Evolutionary conservation across 31 red algal species (phyloP), one percentile per base, ranked within the genome.

Genomic region (Pterothamnion heteromorphum): DNA sequence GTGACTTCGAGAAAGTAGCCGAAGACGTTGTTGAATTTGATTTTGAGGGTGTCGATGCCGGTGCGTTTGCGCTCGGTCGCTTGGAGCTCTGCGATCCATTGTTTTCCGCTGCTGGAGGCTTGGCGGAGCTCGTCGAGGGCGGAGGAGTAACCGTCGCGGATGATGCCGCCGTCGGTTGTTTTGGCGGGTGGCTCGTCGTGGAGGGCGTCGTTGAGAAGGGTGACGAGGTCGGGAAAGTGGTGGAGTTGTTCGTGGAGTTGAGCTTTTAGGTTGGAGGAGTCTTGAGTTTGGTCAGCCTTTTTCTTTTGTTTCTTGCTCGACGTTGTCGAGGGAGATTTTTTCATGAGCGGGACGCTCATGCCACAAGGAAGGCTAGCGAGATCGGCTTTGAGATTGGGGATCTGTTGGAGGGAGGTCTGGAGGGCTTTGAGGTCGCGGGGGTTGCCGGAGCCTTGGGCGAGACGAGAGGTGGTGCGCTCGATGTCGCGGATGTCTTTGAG

Each of bases 11-110:
- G n/a, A 91, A 27, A 91, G 35, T 91, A 91, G 30, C 89, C 89
- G 85, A 91, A 91, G 4, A 91, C 89, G 4, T 93, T 95, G 35
- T 91, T 92, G 39, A 91, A 89, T 83, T 91, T 90, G 37, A 97
- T 93, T 3, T 91, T 44, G 30, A 97, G 43, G 0, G 34, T 87
- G 26, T 92, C 51, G 36, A 95, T 82, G 35, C 93, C 89, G 38
- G 87, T 80, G 89, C 92, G 44, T 90, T 92, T 4, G 43, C 90
- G 87, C 35, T 95, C 94, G 1, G 85, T 76, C 72, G 87, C 83
- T 92, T 97, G 94, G 39, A 95, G 93, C 51, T 64, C 14, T 9
- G n/a, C n/a, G 9, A 64, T 18, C 9, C 9, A 64, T 9, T 64
- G 51, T 18, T 9, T 18, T 9, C 51, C 51, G 51, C n/a, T 64